Evolutionary conservation across 352 stramenopile species (phyloP), one percentile per base, ranked within the genome.

Genomic region (Globisporangium abappressorium): DNA sequence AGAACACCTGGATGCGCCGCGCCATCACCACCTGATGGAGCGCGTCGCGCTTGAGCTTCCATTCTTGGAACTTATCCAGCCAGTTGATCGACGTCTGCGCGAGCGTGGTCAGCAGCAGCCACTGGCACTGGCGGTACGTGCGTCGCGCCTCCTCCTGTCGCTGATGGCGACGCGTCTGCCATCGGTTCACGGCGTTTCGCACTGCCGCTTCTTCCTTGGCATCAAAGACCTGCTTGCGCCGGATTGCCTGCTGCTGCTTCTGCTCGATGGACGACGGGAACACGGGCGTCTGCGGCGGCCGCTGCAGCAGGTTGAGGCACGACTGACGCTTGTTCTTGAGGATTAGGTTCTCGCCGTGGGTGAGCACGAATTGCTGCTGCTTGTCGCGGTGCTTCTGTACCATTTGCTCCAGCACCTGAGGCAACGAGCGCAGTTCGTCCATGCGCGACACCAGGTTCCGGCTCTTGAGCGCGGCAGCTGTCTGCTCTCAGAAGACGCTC

Each of bases 141-240:
- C 65, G 74, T 28, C 73, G 73, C 28, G 68, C 64, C 18, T 73
- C 65, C 24, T 84, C 66, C 22, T 79, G 74, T 0, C 76, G 70
- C 62, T 80, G 62, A 46, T 76, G 43, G 0, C 81, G 78, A 5
- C 76, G 75, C 56, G 70, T 76, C 30, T 92, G 80, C 84, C 81
- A 92, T 33, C 79, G 80, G 62, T 82, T 69, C 14, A 88, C 70
- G 20, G 78, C 76, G 4, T 56, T 72, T 3, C 69, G 70, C 5
- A 84, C 67, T 3, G 68, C 72, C 11, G 72, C 33, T 51, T 88
- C 81, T 46, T 87, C 76, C 1, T 65, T 74, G 5, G 71, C 65
- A 22, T 90, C 81, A 11, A 85, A 62, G 38, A 79, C 63, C 56
- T 90, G 72, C 65, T 92, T 90, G n/a, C 84, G 78, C 26, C 77